Base-by-base conservation (phyloP, 768 basidiomycete species). In the Mycena kentingensis region DNA sequence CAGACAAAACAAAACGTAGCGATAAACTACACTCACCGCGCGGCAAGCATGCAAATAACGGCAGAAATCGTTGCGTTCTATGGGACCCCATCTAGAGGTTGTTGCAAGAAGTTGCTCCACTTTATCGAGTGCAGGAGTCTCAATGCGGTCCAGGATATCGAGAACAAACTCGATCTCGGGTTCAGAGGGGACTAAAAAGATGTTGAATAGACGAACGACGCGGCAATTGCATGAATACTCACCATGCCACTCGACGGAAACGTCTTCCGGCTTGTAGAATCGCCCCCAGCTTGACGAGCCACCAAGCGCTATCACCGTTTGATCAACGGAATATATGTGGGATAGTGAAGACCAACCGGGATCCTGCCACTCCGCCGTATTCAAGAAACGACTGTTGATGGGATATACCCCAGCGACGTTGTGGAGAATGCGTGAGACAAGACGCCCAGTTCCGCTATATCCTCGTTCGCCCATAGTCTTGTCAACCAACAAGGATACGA, bases 231-330 rank as follows among this genome's bases (percentile, higher is more conserved):
- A 32, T 8, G 16, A 27, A n/a, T n/a, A 31, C n/a, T n/a, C 62
- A 88, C 88, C 81, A 66, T 96, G 94, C 95, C 95, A 98, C 52
- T 91, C 84, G 29, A 94, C 79, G 50, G 82, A 78, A 44, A 94
- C 86, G 49, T 97, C 90, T 61, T 86, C 76, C 4, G 87, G 73
- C 50, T 88, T 82, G 68, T 87, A 91, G 26, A 90, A 70, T 43
- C 79, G 80, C 7, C 94, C 95, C 95, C 95, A 97, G 38, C 82
- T 78, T 11, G 74, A 69, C 54, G 79, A 82, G 58, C 89, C 86
- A 39, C 77, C 74, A 35, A 72, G 73, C 61, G 85, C 76, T 61
- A 90, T 88, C 51, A 77, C 86, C 89, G 59, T 32, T 11, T 12
- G 21, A 15, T 25, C 55, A 64, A 36, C 13, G 57, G 34, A 51